Evolutionary conservation across 2,329 filamentous ascomycete species (phyloP).

Genomic region (Aspergillus luchuensis): DNA sequence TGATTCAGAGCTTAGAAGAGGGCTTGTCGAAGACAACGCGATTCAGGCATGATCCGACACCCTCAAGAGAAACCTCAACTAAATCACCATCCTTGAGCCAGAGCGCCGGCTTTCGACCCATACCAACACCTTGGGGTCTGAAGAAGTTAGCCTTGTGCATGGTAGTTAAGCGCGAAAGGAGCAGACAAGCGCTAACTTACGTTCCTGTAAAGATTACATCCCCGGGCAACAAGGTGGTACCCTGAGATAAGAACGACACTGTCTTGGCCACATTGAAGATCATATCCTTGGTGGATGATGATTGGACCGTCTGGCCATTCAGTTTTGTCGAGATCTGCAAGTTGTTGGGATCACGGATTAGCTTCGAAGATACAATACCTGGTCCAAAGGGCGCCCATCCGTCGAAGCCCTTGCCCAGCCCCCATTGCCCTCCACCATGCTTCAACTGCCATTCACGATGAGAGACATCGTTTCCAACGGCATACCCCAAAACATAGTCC

Average conservation of each 20-base stretch:
- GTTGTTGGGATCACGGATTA: conserved; percentile 48
- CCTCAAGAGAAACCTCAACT: conserved; percentile 68
- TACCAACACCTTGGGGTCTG: conserved; percentile 69
- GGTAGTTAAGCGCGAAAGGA: conserved; percentile 34
- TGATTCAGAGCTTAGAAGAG: conserved; percentile 38
- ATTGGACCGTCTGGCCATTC: conserved; percentile 54
- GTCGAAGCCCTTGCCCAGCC: conserved; percentile 72
- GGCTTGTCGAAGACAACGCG: conserved; percentile 46
- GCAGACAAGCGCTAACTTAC: conserved; percentile 52
- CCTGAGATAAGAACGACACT: conserved; percentile 51
- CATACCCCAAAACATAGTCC: conserved; percentile 73
- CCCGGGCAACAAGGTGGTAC: conserved; percentile 44
- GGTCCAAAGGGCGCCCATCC: conserved; percentile 75
- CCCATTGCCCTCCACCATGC: conserved; percentile 69
- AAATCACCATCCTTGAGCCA: conserved; percentile 72
- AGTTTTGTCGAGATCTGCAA: conserved; percentile 50
- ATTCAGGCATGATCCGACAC: conserved; percentile 60
- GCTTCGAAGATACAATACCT: conserved; percentile 62
- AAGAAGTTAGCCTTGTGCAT: not conserved
- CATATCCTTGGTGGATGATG: conserved; percentile 52
- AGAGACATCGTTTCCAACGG: conserved; percentile 77
- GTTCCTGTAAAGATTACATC: conserved; percentile 49
- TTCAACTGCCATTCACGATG: conserved; percentile 76
- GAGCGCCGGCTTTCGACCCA: conserved; percentile 66
- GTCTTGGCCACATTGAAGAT: conserved; percentile 51